These are phyloP conservation scores for Xylariaceae sp. DNA, from an alignment of 2,329 filamentous ascomycete species.

Conservation along the genomic window DNA sequence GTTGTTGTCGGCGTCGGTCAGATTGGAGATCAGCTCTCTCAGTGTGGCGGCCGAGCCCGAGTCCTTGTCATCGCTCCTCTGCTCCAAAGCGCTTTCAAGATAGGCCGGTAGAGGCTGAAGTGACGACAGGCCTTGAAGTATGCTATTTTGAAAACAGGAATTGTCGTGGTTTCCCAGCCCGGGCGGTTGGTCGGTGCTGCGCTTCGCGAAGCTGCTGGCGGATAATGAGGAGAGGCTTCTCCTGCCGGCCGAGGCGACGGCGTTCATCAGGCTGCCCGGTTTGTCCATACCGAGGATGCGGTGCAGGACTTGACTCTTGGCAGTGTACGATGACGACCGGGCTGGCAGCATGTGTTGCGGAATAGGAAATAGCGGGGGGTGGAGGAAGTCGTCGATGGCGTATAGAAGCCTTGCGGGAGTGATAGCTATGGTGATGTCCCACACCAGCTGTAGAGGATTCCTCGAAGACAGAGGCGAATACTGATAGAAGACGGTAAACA, in stretches of 20 bases:
- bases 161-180: constrained; percentile 90
- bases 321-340: constrained; percentile 37
- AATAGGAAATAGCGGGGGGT: constrained; percentile 35
- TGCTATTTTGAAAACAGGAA: constrained; percentile 96
- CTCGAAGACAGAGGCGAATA: constrained; percentile 25
- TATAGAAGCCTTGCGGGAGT: constrained; percentile 51
- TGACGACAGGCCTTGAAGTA: constrained; percentile 77
- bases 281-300: constrained; percentile 54
- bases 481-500: constrained; percentile 29
- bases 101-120: constrained; percentile 63
- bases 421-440: constrained; percentile 52
- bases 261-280: constrained; percentile 44
- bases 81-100: constrained; percentile 39
- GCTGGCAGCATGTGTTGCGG: constrained; percentile 27
- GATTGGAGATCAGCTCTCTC: constrained; percentile 56
- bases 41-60: constrained; percentile 42
- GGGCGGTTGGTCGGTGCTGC: constrained; percentile 38
- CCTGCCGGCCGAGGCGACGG: constrained; percentile 50
- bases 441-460: constrained; percentile 40
- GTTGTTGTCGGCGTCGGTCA: constrained; percentile 64
- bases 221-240: constrained; percentile 48
- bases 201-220: constrained; percentile 33
- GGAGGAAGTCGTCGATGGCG: constrained; percentile 48
- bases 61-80: constrained; percentile 13
- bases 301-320: constrained; percentile 59